Evolutionary conservation across 2,329 filamentous ascomycete species (phyloP).

Genomic region (Pseudocercospora crystallina): DNA sequence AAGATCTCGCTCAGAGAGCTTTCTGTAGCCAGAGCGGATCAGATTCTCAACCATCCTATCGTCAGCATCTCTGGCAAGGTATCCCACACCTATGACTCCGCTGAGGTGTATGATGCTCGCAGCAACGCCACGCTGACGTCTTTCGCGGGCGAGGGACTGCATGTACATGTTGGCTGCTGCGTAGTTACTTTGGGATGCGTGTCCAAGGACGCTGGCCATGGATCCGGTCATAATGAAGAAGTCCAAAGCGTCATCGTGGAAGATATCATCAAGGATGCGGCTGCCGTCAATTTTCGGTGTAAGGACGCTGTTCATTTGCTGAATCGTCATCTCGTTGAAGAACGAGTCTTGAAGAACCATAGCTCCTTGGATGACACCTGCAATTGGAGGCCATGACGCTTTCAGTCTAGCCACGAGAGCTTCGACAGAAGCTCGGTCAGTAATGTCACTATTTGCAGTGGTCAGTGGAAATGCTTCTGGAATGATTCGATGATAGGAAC

Average conservation of each 20-base stretch:
- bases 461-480: no score
- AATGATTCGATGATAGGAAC: no score
- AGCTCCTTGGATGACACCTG: conserved; percentile 19
- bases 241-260: conserved; percentile 32
- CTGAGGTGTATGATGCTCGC: conserved; percentile 33
- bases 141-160: conserved; percentile 29
- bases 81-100: conserved; percentile 33
- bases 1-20: conserved; percentile 1
- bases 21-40: no score
- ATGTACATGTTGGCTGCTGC: conserved; percentile 49
- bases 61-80: conserved; percentile 8
- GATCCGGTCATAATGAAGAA: conserved; percentile 57
- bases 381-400: conserved; percentile 18
- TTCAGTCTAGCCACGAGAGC: no score
- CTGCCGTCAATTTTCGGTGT: conserved; percentile 53
- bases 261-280: conserved; percentile 47
- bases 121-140: conserved; percentile 25
- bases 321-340: conserved; percentile 51
- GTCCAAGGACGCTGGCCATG: conserved; percentile 56
- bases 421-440: no score
- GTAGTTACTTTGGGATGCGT: conserved; percentile 59
- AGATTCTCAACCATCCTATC: no score
- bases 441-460: no score
- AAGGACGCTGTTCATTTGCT: conserved; percentile 45
- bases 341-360: conserved; percentile 41